Conservation (phyloP, 1,284 basidiomycete genomes). For the Irpex sp. region DNA sequence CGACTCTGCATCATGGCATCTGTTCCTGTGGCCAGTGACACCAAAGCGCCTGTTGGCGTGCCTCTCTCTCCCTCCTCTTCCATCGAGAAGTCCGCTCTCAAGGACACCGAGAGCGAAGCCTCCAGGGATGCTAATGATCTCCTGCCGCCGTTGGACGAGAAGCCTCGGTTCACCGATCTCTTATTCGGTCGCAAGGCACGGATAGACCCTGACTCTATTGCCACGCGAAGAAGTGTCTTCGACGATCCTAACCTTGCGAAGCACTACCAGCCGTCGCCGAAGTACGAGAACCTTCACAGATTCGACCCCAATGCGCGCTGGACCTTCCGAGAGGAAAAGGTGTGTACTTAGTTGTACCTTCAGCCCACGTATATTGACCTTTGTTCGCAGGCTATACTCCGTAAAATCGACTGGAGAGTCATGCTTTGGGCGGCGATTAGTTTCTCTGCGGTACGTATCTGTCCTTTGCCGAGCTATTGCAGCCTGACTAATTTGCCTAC, state of each 20-base stretch:
- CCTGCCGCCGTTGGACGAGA: constrained; percentile 11
- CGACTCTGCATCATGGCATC: constrained; percentile 1
- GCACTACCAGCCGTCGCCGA: constrained; percentile 48
- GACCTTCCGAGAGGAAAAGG: constrained; percentile 60
- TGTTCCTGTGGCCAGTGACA: not conserved
- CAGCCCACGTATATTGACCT: not conserved
- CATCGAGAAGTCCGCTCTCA: constrained; percentile 3
- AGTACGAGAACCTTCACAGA: constrained; percentile 57
- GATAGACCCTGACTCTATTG: constrained; percentile 15
- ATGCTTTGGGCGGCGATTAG: constrained; percentile 56
- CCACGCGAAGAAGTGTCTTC: constrained; percentile 20
- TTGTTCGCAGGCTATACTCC: constrained; percentile 35
- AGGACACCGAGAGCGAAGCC: not conserved
- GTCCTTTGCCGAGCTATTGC: not conserved
- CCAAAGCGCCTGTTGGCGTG: not conserved
- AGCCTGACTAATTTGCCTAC: not conserved
- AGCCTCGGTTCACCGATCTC: constrained; percentile 14
- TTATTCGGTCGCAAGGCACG: constrained; percentile 7
- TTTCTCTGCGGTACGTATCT: constrained; percentile 40
- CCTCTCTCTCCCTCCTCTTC: constrained; percentile 10
- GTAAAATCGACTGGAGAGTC: constrained; percentile 54
- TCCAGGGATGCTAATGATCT: constrained; percentile 3
- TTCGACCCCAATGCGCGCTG: constrained; percentile 62
- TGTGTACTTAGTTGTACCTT: constrained; percentile 18
- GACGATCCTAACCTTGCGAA: constrained; percentile 42